phyloP scores from a whole-genome alignment of 768 basidiomycete species.

The Sistotremastrum niveocremeum region DNA sequence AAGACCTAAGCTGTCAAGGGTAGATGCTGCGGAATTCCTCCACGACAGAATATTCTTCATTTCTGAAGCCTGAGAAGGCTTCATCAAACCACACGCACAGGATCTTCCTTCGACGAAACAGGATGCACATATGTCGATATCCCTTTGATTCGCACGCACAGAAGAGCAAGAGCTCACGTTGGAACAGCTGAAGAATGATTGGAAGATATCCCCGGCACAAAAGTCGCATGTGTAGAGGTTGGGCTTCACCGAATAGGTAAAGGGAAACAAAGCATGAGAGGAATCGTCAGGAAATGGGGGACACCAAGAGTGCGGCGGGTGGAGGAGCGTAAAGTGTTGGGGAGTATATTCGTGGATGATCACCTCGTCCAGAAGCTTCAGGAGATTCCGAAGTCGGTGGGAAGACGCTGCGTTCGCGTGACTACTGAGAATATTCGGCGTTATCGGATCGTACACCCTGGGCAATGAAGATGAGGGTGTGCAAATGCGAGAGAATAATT shows the following conservation, averaged over 20 bases:
- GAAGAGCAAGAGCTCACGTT: not conserved
- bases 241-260: constrained; percentile 11
- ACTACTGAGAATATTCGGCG: constrained; percentile 4
- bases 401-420: not conserved
- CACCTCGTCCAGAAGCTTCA: constrained; percentile 37
- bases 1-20: no score
- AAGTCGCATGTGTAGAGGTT: constrained; percentile 48
- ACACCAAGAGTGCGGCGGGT: not conserved
- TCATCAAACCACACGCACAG: constrained; percentile 52
- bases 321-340: constrained; percentile 1
- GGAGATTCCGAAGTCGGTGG: constrained; percentile 19
- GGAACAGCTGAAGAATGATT: constrained; percentile 64
- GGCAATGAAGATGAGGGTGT: constrained; percentile 6
- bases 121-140: constrained; percentile 44
- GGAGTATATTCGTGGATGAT: constrained; percentile 32
- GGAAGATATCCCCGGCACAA: constrained; percentile 71
- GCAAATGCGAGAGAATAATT: constrained; percentile 1
- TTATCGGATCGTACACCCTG: constrained; percentile 7
- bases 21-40: no score
- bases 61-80: constrained; percentile 16
- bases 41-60: no score
- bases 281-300: constrained; percentile 2
- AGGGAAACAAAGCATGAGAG: constrained; percentile 9
- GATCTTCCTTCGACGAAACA: constrained; percentile 71
- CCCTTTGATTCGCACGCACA: constrained; percentile 29